These are phyloP conservation scores for Nematodospora valgi DNA, from an alignment of 805 yeast genomes.

Conservation along the genomic window DNA sequence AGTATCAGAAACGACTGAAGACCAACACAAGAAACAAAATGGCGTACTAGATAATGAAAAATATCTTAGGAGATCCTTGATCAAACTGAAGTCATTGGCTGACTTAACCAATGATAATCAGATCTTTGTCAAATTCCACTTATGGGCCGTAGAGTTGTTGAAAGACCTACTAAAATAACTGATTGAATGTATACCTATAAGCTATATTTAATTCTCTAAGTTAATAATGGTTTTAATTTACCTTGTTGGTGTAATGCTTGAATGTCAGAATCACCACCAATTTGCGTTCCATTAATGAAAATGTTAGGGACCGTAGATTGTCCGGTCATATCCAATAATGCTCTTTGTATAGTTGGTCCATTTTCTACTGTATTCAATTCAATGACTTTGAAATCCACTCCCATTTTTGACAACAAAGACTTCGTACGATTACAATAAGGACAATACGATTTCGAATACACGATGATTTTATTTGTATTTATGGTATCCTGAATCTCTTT, in stretches of 20 bases:
- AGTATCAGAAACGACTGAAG: constrained; percentile 13
- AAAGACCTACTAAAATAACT: constrained; percentile 20
- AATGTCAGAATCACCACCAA: constrained; percentile 37
- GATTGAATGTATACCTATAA: background rate
- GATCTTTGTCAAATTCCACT: constrained; percentile 55
- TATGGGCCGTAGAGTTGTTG: constrained; percentile 58
- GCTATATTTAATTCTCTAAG: background rate
- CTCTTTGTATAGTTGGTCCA: constrained; percentile 28
- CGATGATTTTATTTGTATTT: constrained; percentile 14
- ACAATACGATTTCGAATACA: constrained; percentile 30
- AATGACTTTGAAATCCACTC: constrained; percentile 19
- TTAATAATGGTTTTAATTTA: constrained; percentile 16
- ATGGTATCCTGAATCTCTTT: constrained; percentile 6
- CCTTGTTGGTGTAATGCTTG: constrained; percentile 24
- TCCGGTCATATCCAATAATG: constrained; percentile 28
- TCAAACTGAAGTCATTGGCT: constrained; percentile 53
- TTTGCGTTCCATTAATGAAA: constrained; percentile 34
- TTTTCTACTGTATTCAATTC: constrained; percentile 25
- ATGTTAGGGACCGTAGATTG: constrained; percentile 37
- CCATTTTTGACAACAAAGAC: constrained; percentile 12
- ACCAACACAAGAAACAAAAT: constrained; percentile 17
- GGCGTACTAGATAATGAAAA: constrained; percentile 41
- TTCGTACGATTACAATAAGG: constrained; percentile 28
- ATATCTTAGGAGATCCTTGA: constrained; percentile 54
- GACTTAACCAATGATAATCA: constrained; percentile 54